phyloP scores from a whole-genome alignment of 257 asterid species.

The Salvia hispanica region DNA sequence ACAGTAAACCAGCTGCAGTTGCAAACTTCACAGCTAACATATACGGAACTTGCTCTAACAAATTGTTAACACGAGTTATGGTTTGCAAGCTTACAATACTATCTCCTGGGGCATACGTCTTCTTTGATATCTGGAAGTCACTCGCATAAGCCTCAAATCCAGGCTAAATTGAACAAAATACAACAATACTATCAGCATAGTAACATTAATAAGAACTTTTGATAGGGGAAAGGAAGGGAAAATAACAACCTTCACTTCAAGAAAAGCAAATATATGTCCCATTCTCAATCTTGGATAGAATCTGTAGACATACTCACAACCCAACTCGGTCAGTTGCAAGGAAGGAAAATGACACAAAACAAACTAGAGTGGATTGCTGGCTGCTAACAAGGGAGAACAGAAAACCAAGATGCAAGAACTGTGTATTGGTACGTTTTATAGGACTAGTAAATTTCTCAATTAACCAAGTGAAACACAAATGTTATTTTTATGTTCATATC shows the following conservation, averaged over 20 bases:
- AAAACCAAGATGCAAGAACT: slow-evolving; percentile 14
- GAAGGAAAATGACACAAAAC: slow-evolving; percentile 17
- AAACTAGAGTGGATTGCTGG: slow-evolving; percentile 17
- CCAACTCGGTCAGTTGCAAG: slow-evolving; percentile 38
- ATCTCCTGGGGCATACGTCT: slow-evolving; percentile 50
- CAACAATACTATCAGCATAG: slow-evolving; percentile 25
- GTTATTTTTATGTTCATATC: slow-evolving; percentile 9
- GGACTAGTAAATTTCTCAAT: not conserved
- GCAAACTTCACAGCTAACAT: slow-evolving; percentile 3
- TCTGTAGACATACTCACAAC: slow-evolving; percentile 47
- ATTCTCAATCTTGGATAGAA: slow-evolving; percentile 75
- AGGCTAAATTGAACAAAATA: slow-evolving; percentile 58
- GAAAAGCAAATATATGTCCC: slow-evolving; percentile 62
- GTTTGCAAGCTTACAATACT: slow-evolving; percentile 59
- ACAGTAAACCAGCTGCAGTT: slow-evolving; percentile 10
- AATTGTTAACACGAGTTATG: slow-evolving; percentile 26
- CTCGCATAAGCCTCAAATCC: slow-evolving; percentile 74
- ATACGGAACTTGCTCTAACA: slow-evolving; percentile 22
- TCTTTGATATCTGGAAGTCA: slow-evolving; percentile 72
- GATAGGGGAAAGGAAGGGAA: slow-evolving; percentile 27
- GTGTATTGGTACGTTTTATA: slow-evolving; percentile 11
- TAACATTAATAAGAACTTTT: slow-evolving; percentile 27
- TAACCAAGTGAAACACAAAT: slow-evolving; percentile 25
- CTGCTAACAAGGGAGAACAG: slow-evolving; percentile 11
- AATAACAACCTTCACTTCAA: slow-evolving; percentile 69